These are phyloP conservation scores for Trichoderma aggressivum DNA, from an alignment of 2,329 filamentous ascomycete genomes.

Conservation along the genomic window DNA sequence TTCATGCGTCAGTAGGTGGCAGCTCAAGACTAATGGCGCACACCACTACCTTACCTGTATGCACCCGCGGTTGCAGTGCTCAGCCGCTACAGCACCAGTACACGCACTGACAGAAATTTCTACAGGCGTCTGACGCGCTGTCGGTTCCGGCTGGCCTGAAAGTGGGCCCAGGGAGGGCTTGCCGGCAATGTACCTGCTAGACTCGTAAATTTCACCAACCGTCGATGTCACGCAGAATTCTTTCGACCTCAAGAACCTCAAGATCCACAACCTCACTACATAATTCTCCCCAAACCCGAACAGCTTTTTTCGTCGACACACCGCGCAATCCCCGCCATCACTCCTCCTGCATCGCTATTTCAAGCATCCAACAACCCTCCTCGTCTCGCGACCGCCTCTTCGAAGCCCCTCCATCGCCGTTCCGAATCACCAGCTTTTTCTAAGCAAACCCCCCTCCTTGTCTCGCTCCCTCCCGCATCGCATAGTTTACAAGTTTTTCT, in stretches of 20 bases:
- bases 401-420: slow-evolving; percentile 16
- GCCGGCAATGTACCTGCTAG: too few relatives aligned
- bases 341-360: background rate
- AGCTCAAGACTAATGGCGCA: background rate
- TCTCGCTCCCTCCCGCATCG: slow-evolving; percentile 13
- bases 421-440: background rate
- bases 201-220: slow-evolving; percentile 17
- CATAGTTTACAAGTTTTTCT: background rate
- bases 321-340: slow-evolving; percentile 6
- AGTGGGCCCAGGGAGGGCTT: slow-evolving; percentile 11
- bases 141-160: slow-evolving; percentile 9
- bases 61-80: background rate
- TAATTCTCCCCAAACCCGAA: slow-evolving; percentile 11
- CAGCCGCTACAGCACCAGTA: background rate
- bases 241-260: slow-evolving; percentile 14
- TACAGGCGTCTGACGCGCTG: background rate
- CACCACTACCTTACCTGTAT: too few relatives aligned
- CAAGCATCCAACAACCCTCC: background rate
- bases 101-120: background rate
- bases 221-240: slow-evolving; percentile 21
- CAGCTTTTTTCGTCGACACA: background rate
- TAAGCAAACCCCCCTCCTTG: background rate
- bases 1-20: background rate
- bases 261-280: slow-evolving; percentile 16
- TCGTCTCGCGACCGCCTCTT: slow-evolving; percentile 6